Evolutionary conservation across 129 eudicot species (phyloP), one percentile per base, ranked within the genome.

Genomic region (Tanacetum coccineum): DNA sequence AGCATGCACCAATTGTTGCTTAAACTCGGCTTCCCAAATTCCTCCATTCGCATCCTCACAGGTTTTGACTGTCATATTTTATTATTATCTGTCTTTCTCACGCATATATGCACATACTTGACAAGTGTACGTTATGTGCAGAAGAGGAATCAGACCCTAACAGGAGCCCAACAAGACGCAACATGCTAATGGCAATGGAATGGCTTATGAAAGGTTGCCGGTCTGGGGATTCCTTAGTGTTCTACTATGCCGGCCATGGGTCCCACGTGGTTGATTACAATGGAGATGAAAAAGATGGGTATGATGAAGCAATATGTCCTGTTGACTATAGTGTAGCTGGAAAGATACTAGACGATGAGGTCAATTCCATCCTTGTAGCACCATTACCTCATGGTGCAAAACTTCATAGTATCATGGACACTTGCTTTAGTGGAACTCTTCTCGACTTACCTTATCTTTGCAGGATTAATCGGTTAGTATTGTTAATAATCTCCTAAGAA

Each of bases 211-310:
- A 77, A 47, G 87, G 82, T n/a, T 79, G 90, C 66, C 83, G 60
- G 54, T n/a, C 81, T 11, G 96, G 96, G 50, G 96, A 89, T 68
- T 89, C 96, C 0, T 68, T 89, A 78, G 84, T 89, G 81, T 86
- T 89, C n/a, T 83, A 85, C 80, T 89, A 86, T 72, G 73, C 96
- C 1, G 94, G 94, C 51, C 90, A 81, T 73, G 96, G 84, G 17
- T 71, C 86, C 7, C 83, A 70, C 26, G 82, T 83, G 68, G 63
- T 60, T 4, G 94, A 89, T 56, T 10, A 17, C 17, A 71, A 73
- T 36, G 86, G 87, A 1, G 96, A 89, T 56, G 96, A 15, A n/a
- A n/a, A 66, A 3, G 96, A 89, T 42, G 94, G 90, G 21, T n/a
- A 59, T 50, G 96, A 89, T 58, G 93, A 89, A 67, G 70, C 87